Conservation (phyloP, 2,329 filamentous ascomycete species). For the Botrytis paeoniae region DNA sequence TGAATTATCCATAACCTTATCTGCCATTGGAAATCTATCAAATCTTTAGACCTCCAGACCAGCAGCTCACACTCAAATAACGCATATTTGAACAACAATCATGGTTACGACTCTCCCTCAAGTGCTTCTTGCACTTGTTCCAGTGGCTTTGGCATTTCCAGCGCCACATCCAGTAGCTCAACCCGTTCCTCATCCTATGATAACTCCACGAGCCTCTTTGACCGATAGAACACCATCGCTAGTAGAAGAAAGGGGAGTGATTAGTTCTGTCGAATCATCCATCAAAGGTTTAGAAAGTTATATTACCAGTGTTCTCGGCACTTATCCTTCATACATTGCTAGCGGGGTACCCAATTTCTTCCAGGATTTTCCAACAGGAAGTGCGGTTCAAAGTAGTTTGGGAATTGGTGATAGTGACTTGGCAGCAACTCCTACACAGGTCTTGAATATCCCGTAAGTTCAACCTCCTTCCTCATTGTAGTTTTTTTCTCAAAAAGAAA, state of each 20-base stretch:
- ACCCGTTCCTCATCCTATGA: constrained; percentile 42
- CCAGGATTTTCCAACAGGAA: constrained; percentile 61
- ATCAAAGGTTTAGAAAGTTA: constrained; percentile 50
- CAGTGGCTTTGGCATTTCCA: constrained; percentile 30
- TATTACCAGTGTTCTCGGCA: constrained; percentile 51
- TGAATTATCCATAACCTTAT: not conserved
- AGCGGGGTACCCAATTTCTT: constrained; percentile 67
- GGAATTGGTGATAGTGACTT: constrained; percentile 58
- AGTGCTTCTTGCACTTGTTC: constrained; percentile 28
- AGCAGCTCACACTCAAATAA: no score
- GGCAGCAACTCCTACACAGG: constrained; percentile 62
- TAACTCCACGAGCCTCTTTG: constrained; percentile 47
- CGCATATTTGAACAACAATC: not conserved
- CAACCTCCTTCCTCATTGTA: not conserved
- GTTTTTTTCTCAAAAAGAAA: no score
- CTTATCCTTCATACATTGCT: constrained; percentile 57
- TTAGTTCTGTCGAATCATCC: constrained; percentile 38
- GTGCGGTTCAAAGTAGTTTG: constrained; percentile 57
- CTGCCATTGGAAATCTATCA: not conserved
- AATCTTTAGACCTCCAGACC: not conserved
- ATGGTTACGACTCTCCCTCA: constrained; percentile 17
- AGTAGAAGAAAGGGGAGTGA: constrained; percentile 45
- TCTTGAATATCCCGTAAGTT: constrained; percentile 63
- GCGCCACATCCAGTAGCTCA: constrained; percentile 30
- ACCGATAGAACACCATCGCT: constrained; percentile 40